A percentile compares a stretch with the other conserved stretches of the same genome.
phyloP scores from a whole-genome alignment of 441 rosid genomes.

The Geranium incanum region DNA sequence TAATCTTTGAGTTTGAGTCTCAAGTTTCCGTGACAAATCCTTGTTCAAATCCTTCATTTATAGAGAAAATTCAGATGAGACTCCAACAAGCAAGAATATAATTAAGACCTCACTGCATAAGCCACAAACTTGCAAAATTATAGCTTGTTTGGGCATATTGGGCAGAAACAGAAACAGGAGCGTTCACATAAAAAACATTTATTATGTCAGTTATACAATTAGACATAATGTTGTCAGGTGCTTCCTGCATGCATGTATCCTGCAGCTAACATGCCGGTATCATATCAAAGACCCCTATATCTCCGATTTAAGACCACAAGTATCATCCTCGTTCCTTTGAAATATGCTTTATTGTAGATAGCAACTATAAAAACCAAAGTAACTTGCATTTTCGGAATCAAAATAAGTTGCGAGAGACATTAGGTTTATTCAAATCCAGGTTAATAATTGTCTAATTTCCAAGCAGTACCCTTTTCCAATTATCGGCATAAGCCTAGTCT shows the following conservation, averaged over 20 bases:
- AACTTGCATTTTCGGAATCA: not conserved
- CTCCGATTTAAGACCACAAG: not conserved
- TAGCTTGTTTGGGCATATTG: not conserved
- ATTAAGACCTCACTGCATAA: not conserved
- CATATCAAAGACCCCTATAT: not conserved
- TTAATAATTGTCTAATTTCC: not conserved
- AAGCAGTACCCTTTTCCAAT: not conserved
- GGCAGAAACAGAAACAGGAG: not conserved
- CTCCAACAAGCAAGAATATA: not conserved
- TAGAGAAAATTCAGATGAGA: conserved; percentile 13
- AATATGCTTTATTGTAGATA: not conserved
- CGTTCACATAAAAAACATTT: not conserved
- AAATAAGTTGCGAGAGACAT: not conserved
- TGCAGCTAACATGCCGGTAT: not conserved
- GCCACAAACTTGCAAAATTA: not conserved
- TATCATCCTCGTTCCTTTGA: too few relatives aligned
- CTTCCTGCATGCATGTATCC: not conserved
- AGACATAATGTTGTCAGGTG: not conserved
- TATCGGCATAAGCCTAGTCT: not conserved
- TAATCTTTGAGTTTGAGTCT: conserved; percentile 85
- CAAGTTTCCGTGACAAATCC: conserved; percentile 79
- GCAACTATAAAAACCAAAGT: not conserved
- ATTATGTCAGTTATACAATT: not conserved
- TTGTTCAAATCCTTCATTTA: conserved; percentile 67
- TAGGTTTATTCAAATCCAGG: not conserved